These are phyloP conservation scores for Cyberlindnera saturnus DNA, from an alignment of 805 yeast species.

Conservation along the genomic window DNA sequence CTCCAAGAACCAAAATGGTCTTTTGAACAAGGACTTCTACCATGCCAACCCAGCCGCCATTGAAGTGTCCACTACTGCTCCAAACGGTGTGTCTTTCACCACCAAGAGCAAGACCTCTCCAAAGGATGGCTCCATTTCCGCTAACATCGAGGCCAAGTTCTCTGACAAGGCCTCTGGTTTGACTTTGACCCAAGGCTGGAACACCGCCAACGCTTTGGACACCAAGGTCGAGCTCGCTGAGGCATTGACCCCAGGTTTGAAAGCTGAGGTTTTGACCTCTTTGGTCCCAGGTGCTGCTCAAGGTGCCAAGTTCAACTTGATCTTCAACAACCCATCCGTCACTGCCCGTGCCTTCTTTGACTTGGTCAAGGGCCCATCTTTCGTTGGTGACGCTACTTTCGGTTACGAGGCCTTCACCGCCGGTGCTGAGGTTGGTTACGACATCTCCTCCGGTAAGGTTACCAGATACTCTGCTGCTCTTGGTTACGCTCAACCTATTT, in stretches of 20 bases:
- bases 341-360: slow-evolving; percentile 94
- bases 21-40: slow-evolving; percentile 88
- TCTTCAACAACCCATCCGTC: slow-evolving; percentile 88
- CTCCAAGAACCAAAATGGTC: slow-evolving; percentile 86
- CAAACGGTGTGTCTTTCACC: slow-evolving; percentile 93
- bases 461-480: slow-evolving; percentile 90
- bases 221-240: slow-evolving; percentile 92
- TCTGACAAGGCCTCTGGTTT: slow-evolving; percentile 89
- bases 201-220: slow-evolving; percentile 84
- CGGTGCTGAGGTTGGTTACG: slow-evolving; percentile 97
- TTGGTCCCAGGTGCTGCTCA: slow-evolving; percentile 81
- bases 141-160: slow-evolving; percentile 87
- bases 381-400: slow-evolving; percentile 90
- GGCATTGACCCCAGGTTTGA: slow-evolving; percentile 90
- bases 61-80: slow-evolving; percentile 88
- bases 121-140: slow-evolving; percentile 76
- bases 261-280: slow-evolving; percentile 84
- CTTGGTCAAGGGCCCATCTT: slow-evolving; percentile 90
- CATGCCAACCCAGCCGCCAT: slow-evolving; percentile 83
- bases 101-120: slow-evolving; percentile 79
- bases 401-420: slow-evolving; percentile 96
- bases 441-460: slow-evolving; percentile 85
- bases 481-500: slow-evolving; percentile 86
- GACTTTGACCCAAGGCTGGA: slow-evolving; percentile 96
- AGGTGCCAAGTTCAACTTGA: slow-evolving; percentile 84